phyloP scores from a whole-genome alignment of 352 stramenopile species.

The Pythium coloratum region DNA sequence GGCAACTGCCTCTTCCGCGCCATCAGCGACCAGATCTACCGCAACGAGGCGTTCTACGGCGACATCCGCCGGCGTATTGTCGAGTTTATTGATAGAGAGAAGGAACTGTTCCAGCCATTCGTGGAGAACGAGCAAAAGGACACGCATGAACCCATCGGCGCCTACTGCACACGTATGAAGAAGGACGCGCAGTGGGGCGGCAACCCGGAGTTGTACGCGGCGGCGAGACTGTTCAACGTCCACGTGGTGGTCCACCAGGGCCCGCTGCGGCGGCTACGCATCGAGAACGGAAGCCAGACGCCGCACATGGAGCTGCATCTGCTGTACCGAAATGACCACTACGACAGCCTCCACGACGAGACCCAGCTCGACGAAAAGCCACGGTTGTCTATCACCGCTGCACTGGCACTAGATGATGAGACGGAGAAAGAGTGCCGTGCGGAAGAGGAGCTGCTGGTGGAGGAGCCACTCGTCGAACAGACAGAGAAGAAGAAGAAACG shows the following conservation, averaged over 20 bases:
- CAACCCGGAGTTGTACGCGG: slow-evolving; percentile 78
- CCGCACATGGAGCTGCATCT: slow-evolving; percentile 53
- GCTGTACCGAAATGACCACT: slow-evolving; percentile 77
- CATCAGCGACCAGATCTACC: slow-evolving; percentile 71
- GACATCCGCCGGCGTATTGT: slow-evolving; percentile 71
- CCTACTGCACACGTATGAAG: slow-evolving; percentile 78
- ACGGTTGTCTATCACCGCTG: slow-evolving; percentile 13
- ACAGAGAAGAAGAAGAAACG: slow-evolving; percentile 15
- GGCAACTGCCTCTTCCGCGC: slow-evolving; percentile 85
- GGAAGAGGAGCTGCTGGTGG: not conserved
- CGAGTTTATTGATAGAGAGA: slow-evolving; percentile 62
- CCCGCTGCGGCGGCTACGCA: slow-evolving; percentile 48
- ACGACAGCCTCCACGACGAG: slow-evolving; percentile 67
- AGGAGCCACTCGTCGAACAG: not conserved
- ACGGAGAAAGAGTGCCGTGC: not conserved
- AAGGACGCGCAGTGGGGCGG: slow-evolving; percentile 78
- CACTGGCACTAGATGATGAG: slow-evolving; percentile 2
- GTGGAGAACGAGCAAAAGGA: slow-evolving; percentile 83
- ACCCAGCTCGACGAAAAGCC: slow-evolving; percentile 15
- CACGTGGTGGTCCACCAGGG: slow-evolving; percentile 80
- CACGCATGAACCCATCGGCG: slow-evolving; percentile 33
- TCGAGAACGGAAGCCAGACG: slow-evolving; percentile 52
- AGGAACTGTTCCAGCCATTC: slow-evolving; percentile 76
- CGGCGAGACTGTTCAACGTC: slow-evolving; percentile 68
- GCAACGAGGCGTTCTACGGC: slow-evolving; percentile 60